phyloP scores from a whole-genome alignment of 2,329 filamentous ascomycete genomes.

The Xylariaceae sp. region DNA sequence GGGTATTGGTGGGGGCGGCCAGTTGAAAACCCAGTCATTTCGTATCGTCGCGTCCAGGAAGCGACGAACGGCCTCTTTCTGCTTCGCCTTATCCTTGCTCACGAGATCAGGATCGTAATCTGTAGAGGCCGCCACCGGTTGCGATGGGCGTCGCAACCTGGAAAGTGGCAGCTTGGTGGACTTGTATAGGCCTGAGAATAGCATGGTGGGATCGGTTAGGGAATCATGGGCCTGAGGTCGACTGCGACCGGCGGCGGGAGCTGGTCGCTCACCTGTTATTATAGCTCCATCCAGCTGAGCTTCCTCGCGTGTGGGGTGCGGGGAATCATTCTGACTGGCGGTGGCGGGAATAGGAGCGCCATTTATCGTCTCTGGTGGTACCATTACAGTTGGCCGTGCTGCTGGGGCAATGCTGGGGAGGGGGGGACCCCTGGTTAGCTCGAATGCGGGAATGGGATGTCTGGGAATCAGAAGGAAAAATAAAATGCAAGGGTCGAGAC shows the following conservation, averaged over 20 bases:
- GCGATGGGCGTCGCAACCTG: conserved; percentile 42
- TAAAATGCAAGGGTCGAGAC: conserved; percentile 6
- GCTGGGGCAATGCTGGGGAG: no score
- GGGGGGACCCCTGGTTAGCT: conserved; percentile 17
- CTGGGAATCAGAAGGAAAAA: conserved; percentile 7
- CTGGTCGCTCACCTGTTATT: conserved; percentile 20
- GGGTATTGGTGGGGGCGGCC: conserved; percentile 37
- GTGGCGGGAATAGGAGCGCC: conserved; percentile 21
- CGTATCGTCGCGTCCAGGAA: conserved; percentile 50
- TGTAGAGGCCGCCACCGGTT: conserved; percentile 22
- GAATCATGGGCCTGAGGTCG: conserved; percentile 6
- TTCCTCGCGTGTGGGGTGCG: conserved; percentile 26
- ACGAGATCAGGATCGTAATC: conserved; percentile 57
- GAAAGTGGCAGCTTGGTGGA: conserved; percentile 48
- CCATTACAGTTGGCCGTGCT: conserved; percentile 13
- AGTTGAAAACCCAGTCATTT: conserved; percentile 56
- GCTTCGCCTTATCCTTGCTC: conserved; percentile 56
- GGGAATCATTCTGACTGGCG: conserved; percentile 27
- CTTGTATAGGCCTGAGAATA: conserved; percentile 56
- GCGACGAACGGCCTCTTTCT: conserved; percentile 57
- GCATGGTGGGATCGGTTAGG: conserved; percentile 38
- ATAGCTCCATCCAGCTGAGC: conserved; percentile 21
- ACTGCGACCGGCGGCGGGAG: background rate
- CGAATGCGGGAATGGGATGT: conserved; percentile 7
- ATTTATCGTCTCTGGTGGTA: conserved; percentile 17